These are phyloP conservation scores for Coniferiporia sulphurascens DNA, from an alignment of 1,284 basidiomycete species.

Conservation along the genomic window DNA sequence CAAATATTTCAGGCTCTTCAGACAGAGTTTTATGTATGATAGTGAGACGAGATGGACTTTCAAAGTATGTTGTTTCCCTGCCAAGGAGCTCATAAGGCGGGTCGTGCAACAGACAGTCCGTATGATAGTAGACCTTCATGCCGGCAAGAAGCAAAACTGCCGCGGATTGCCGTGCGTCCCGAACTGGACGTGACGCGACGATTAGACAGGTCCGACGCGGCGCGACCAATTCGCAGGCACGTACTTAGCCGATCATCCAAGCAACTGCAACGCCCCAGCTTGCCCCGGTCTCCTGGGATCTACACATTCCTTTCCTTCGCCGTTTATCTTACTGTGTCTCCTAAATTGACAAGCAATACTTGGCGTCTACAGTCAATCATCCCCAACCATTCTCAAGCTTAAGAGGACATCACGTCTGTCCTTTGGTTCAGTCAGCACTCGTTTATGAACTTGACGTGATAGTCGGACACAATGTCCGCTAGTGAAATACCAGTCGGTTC, in stretches of 20 bases:
- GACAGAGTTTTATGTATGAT: slow-evolving; percentile 27
- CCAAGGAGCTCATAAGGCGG: slow-evolving; percentile 33
- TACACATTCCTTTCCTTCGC: background rate
- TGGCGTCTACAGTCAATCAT: background rate
- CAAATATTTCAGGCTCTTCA: slow-evolving; percentile 19
- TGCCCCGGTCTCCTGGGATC: background rate
- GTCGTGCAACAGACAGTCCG: slow-evolving; percentile 26
- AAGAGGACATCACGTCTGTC: background rate
- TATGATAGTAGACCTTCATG: slow-evolving; percentile 19
- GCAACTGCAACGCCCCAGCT: background rate
- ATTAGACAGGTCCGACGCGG: background rate
- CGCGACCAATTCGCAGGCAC: background rate
- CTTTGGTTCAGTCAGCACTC: background rate
- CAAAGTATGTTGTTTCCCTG: slow-evolving; percentile 27
- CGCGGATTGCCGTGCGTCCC: too few species aligned
- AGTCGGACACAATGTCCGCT: slow-evolving; percentile 14
- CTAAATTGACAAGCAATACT: background rate
- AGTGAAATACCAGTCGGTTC: slow-evolving; percentile 49
- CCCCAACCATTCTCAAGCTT: background rate
- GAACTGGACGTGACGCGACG: too few species aligned
- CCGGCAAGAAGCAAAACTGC: background rate
- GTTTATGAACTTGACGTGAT: background rate
- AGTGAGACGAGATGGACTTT: slow-evolving; percentile 29
- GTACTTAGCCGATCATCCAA: background rate
- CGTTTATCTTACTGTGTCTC: background rate